Base-by-base conservation (phyloP, 768 basidiomycete genomes). In the Cantharellus anzutake region DNA sequence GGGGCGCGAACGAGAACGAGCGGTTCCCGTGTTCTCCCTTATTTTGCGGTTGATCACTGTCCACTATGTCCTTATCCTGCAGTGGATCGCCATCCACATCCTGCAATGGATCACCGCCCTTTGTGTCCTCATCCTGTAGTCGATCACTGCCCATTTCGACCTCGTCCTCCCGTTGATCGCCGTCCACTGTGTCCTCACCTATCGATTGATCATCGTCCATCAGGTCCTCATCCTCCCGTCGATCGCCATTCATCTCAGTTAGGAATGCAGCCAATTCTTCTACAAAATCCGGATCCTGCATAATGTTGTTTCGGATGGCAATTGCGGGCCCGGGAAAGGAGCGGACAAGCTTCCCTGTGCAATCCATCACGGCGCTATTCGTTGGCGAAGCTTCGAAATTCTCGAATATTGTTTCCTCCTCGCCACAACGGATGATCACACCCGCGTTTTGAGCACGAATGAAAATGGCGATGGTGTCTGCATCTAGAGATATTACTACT, bases 381-480 rank as follows among this genome's bases (percentile, higher is more conserved):
- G 65, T 63, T 1, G 76, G 71, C 2, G 74, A 74, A 7, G 73
- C 68, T 63, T 79, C 75, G 59, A 80, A 80, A 4, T 67, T 66
- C 62, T 79, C 78, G 59, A 75, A 72, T 34, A 70, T 60, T 7
- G 72, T 29, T 5, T 62, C 42, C 5, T 7, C 20, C 14, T 14
- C 40, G 16, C 56, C 41, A 29, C 20, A 29, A 50, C 61, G 60
- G 44, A 62, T 52, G n/a, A 79, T 65, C 2, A 80, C 59, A 5
- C 70, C 76, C 2, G 74, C 77, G 56, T 80, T 80, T 60, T 80
- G 79, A 0, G 72, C 70, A 37, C 67, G 68, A 40, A 80, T 69
- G 3, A 69, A 69, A 48, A 75, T 29, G 20, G 1, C 20, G 20
- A 29, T 29, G 20, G 20, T 29, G 20, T 29, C 20, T 29, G 20